Conservation (phyloP, 176 grass and related monocot genomes). For the Coix lacrymajobi region DNA sequence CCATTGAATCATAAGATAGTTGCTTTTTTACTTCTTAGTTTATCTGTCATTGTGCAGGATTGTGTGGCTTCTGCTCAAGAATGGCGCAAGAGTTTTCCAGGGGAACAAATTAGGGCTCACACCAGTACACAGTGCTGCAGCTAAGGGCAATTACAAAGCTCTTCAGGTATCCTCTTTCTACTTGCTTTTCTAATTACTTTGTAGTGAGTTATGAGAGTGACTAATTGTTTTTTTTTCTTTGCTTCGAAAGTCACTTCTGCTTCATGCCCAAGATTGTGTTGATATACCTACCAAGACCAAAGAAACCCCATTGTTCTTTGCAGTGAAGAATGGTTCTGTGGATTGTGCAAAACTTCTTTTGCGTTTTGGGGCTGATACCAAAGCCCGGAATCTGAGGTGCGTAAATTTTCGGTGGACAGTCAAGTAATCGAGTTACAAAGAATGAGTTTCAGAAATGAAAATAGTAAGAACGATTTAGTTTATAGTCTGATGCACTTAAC, state of each 20-base stretch:
- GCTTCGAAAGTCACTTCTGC: conserved; percentile 43
- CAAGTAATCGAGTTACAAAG: background rate
- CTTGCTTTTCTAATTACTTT: background rate
- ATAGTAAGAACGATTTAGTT: background rate
- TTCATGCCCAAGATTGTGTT: conserved; percentile 51
- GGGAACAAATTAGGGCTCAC: conserved; percentile 59
- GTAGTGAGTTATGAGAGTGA: background rate
- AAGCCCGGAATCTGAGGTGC: conserved; percentile 52
- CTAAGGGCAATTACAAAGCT: conserved; percentile 62
- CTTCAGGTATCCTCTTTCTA: conserved; percentile 45
- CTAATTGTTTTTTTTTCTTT: conserved; percentile 32
- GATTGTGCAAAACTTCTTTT: conserved; percentile 49
- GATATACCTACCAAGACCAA: conserved; percentile 62
- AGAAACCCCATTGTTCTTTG: conserved; percentile 63
- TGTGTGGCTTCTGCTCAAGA: conserved; percentile 54
- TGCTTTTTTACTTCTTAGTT: background rate
- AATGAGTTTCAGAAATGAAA: background rate
- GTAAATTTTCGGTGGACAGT: conserved; percentile 1
- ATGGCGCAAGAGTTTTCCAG: conserved; percentile 53
- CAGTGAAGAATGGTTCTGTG: conserved; percentile 47
- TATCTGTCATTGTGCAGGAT: conserved; percentile 27
- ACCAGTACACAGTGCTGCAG: conserved; percentile 48
- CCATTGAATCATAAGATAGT: background rate
- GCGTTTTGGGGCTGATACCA: conserved; percentile 47
- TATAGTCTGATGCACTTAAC: background rate